Evolutionary conservation across 148 eudicot species (phyloP).

Genomic region (Dysphania ambrosioides): DNA sequence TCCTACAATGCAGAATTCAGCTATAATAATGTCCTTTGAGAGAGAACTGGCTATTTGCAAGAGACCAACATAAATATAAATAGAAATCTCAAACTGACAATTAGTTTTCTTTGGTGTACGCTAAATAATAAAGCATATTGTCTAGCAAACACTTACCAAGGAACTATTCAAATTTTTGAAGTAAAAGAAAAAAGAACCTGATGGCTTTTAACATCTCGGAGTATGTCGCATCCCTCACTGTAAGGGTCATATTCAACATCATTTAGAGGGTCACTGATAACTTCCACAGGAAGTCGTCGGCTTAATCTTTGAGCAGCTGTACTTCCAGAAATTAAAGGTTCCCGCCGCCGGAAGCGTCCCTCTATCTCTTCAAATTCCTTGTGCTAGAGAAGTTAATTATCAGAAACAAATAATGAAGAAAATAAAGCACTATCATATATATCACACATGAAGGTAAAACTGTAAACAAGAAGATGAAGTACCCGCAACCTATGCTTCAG

Average conservation of each 20-base stretch:
- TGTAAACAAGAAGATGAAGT: slow-evolving; percentile 16
- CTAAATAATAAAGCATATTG: not conserved
- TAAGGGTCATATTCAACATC: slow-evolving; percentile 70
- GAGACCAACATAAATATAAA: not conserved
- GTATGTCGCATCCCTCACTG: slow-evolving; percentile 54
- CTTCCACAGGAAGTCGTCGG: slow-evolving; percentile 72
- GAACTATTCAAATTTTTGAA: not conserved
- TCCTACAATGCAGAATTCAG: not conserved
- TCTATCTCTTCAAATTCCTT: slow-evolving; percentile 94
- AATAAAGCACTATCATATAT: not conserved
- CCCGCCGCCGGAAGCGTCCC: slow-evolving; percentile 63
- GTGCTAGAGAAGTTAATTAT: slow-evolving; percentile 47
- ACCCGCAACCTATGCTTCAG: slow-evolving; percentile 87
- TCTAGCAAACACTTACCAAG: not conserved
- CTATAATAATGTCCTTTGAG: not conserved
- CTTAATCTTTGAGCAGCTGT: slow-evolving; percentile 69
- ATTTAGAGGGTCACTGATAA: slow-evolving; percentile 80
- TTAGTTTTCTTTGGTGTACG: not conserved
- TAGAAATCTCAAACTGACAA: not conserved
- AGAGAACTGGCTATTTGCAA: not conserved
- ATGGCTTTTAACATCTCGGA: slow-evolving; percentile 54
- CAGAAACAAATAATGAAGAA: slow-evolving; percentile 6
- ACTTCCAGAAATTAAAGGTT: slow-evolving; percentile 65
- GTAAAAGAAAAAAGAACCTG: slow-evolving; percentile 43
- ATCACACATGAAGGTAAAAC: not conserved